Evolutionary conservation across 1,284 basidiomycete genomes (phyloP), one percentile per base, ranked within the genome.

Genomic region (Exobasidium cylindrosporum): DNA sequence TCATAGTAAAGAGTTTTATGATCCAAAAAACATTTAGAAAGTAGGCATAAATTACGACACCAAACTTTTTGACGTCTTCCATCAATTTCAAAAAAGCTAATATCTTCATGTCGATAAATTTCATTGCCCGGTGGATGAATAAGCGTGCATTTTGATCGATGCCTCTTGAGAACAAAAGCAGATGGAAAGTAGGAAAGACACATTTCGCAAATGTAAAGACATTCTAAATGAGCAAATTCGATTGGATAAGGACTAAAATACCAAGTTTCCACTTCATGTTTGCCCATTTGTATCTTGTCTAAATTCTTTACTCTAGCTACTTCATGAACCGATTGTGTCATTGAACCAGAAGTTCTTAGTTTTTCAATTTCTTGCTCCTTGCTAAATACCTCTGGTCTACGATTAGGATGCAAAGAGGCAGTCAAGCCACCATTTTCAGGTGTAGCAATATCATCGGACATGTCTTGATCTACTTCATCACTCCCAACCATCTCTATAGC

Each of bases 1-100:
- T 99, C 96, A 82, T 99, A 98, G 82, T 98, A 98, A 47, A 99
- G 86, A 23, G 95, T 97, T 82, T 99, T 99, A 84, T 97, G 95
- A 79, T 98, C 94, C 69, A 99, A 86, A 81, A 98, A 99, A 92
- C 97, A 97, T 82, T 97, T 98, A 61, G 95, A 95, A 30, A 99
- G 85, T 60, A 99, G 84, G 82, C 96, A 98, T n/a, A 99, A 85
- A 79, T 99, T 97, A 81, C 98, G 96, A 80, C 96, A 98, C 81
- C 97, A 99, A 74, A 97, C 97, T 62, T 97, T 98, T 84, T 97
- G 97, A 83, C 93, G 93, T 69, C 95, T 85, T 49, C 96, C 96
- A 79, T 98, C 96, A 28, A 99, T 94, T 80, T 99, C 96, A 76
- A 96, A 99, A 60, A 99, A 89, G 10, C 92, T 95, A 35, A 97